Evolutionary conservation across 495 filamentous ascomycete genomes (phyloP).

Genomic region (Penicillium antarcticum): DNA sequence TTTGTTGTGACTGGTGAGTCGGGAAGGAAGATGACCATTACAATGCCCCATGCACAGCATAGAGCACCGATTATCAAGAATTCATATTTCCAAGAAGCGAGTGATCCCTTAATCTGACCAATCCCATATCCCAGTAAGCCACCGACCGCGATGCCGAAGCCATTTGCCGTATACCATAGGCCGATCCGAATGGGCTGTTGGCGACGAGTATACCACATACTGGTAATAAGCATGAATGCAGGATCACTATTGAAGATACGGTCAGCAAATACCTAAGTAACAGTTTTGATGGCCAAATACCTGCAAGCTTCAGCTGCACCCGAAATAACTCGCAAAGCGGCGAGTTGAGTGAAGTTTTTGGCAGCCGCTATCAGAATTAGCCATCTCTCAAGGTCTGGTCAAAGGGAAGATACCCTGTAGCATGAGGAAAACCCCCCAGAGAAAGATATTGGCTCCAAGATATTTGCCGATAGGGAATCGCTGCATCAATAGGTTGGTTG

Average conservation of each 20-base stretch:
- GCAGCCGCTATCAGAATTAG: constrained; percentile 42
- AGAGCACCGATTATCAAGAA: constrained; percentile 45
- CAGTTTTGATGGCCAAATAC: not conserved
- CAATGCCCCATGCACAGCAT: constrained; percentile 32
- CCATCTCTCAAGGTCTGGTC: not conserved
- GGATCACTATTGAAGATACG: constrained; percentile 19
- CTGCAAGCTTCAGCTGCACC: constrained; percentile 51
- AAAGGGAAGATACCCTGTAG: not conserved
- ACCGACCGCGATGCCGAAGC: constrained; percentile 54
- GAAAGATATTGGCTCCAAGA: constrained; percentile 46
- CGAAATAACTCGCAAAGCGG: constrained; percentile 47
- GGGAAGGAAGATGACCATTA: constrained; percentile 44
- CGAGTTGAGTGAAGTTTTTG: constrained; percentile 46
- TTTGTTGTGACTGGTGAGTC: constrained; percentile 45
- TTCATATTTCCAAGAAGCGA: constrained; percentile 56
- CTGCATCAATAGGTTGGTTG: constrained; percentile 50
- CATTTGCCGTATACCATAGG: constrained; percentile 58
- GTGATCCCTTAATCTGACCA: constrained; percentile 48
- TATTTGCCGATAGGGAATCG: constrained; percentile 48
- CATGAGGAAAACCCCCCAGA: constrained; percentile 47
- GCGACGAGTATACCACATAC: constrained; percentile 40
- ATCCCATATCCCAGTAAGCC: constrained; percentile 59
- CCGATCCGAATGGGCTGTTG: constrained; percentile 59
- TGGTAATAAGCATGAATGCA: constrained; percentile 26
- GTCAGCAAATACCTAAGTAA: not conserved